phyloP scores from a whole-genome alignment of 345 rosid genomes.

The Limnanthes douglasii region DNA sequence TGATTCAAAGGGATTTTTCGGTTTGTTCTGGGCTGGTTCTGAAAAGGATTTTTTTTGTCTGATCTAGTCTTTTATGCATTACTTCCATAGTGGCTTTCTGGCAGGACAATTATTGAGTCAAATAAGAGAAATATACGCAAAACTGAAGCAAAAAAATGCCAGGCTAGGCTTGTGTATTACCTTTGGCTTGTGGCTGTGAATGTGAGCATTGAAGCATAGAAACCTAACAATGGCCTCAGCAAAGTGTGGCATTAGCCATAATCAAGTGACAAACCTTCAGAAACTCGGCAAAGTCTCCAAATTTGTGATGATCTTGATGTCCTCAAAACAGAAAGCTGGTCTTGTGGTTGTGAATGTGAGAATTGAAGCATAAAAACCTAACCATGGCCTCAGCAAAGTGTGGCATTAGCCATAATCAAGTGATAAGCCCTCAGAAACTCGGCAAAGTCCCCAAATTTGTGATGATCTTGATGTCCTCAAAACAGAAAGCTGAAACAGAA shows the following conservation, averaged over 20 bases:
- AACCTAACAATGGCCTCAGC: conserved; percentile 60
- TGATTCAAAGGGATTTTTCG: no score
- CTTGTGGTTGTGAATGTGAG: conserved; percentile 29
- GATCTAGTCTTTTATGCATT: conserved; percentile 24
- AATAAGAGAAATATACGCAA: conserved; percentile 7
- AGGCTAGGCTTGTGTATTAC: conserved; percentile 17
- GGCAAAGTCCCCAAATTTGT: conserved; percentile 78
- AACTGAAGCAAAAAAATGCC: no score
- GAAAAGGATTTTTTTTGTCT: no score
- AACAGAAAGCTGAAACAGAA: conserved; percentile 32
- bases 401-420: conserved; percentile 91
- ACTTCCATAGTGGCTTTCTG: conserved; percentile 17
- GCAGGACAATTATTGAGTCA: conserved; percentile 19
- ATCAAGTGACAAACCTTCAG: conserved; percentile 78
- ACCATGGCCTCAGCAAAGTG: conserved; percentile 35
- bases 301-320: conserved; percentile 68
- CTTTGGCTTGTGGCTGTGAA: conserved; percentile 39
- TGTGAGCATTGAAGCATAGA: conserved; percentile 66
- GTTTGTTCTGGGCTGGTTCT: no score
- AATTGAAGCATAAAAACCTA: conserved; percentile 82
- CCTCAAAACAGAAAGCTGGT: conserved; percentile 45
- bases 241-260: conserved; percentile 58
- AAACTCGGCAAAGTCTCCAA: conserved; percentile 89
- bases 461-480: conserved; percentile 74
- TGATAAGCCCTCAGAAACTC: conserved; percentile 70